Conservation (phyloP, 2,329 filamentous ascomycete species). For the Ceratocystis albifundus region DNA sequence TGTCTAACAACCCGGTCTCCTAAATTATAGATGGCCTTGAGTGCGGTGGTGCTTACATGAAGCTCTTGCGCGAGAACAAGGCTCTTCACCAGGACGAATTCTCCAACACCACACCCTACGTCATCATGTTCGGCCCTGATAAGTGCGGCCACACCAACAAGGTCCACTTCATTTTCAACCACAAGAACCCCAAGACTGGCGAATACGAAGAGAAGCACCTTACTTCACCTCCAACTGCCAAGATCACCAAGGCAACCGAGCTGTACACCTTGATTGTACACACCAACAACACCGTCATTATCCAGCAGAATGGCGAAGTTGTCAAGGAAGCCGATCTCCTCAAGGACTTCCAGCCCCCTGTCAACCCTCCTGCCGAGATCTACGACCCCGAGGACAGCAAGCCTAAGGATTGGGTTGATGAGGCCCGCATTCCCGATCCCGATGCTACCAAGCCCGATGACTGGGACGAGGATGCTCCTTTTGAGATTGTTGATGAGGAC, state of each 20-base stretch:
- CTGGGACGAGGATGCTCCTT: constrained; percentile 97
- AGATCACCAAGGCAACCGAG: constrained; percentile 81
- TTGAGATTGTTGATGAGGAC: constrained; percentile 87
- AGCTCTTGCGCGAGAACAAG: constrained; percentile 96
- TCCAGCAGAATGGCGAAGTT: constrained; percentile 81
- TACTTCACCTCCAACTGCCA: constrained; percentile 66
- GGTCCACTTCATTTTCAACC: constrained; percentile 97
- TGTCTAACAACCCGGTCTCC: neutral
- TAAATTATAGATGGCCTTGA: constrained; percentile 65
- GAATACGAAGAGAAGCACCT: constrained; percentile 99
- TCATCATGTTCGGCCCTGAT: constrained; percentile 99
- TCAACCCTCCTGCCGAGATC: constrained; percentile 92
- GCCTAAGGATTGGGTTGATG: constrained; percentile 91
- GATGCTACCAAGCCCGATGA: constrained; percentile 94
- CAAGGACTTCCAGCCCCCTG: constrained; percentile 83
- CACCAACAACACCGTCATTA: constrained; percentile 88
- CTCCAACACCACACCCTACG: constrained; percentile 90
- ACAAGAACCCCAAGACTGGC: constrained; percentile 99
- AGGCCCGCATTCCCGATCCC: constrained; percentile 80
- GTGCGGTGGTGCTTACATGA: constrained; percentile 97
- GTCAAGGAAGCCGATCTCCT: constrained; percentile 83
- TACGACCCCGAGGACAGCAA: constrained; percentile 88
- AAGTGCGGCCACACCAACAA: constrained; percentile 99
- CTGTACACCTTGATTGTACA: constrained; percentile 96
- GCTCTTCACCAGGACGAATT: constrained; percentile 96